A percentile compares a stretch with the other conserved stretches of the same genome.
These are phyloP conservation scores for Niveomyces coronatus DNA, from an alignment of 2,329 filamentous ascomycete genomes.

Conservation along the genomic window DNA sequence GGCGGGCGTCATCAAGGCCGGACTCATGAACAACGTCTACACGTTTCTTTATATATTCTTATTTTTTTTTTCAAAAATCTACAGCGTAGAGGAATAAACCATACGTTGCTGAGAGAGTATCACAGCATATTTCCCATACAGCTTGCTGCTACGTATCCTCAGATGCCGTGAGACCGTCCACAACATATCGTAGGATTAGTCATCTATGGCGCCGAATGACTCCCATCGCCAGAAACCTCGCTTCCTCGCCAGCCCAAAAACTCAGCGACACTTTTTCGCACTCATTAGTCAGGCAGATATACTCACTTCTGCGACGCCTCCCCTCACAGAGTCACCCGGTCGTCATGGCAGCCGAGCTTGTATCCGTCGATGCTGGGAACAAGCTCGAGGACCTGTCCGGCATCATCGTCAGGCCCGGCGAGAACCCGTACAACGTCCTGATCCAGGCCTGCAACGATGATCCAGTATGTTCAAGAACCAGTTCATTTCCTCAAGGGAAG, in stretches of 20 bases:
- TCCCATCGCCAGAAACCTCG: neutral
- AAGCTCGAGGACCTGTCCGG: conserved; percentile 46
- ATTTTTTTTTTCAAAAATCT: too few species aligned
- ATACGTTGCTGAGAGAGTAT: too few species aligned
- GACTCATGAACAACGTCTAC: too few species aligned
- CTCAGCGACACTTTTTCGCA: neutral
- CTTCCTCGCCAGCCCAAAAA: neutral
- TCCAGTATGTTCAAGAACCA: neutral
- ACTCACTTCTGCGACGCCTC: neutral
- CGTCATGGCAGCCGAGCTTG: conserved; percentile 18
- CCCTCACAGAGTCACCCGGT: neutral
- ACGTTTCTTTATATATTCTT: too few species aligned
- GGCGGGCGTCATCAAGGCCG: too few species aligned
- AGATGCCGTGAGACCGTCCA: too few species aligned
- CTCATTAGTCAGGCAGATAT: neutral
- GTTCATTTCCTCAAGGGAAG: too few species aligned
- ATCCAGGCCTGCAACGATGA: conserved; percentile 54
- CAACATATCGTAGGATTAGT: too few species aligned
- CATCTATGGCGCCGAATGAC: neutral
- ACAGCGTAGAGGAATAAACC: too few species aligned
- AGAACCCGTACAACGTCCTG: conserved; percentile 69
- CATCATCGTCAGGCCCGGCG: conserved; percentile 36
- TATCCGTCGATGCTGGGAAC: conserved; percentile 33
- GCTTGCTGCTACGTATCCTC: too few species aligned
- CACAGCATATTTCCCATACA: too few species aligned